Percentiles rank a stretch among this genome's conserved stretches.
phyloP scores from a whole-genome alignment of 495 filamentous ascomycete genomes.

The Darksidea phi region DNA sequence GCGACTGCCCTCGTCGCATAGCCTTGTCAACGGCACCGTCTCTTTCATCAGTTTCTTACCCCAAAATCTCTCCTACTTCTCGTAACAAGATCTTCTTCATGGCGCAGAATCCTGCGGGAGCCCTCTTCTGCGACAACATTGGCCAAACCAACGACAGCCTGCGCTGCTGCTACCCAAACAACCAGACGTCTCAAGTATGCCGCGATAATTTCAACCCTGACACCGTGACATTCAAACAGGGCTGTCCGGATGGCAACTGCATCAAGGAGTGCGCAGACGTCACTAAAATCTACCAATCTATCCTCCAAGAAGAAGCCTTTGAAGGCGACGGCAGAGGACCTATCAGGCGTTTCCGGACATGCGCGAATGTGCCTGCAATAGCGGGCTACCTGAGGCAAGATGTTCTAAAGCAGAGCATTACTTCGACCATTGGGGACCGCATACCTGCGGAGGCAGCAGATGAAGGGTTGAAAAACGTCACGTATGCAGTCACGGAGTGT shows the following conservation, averaged over 20 bases:
- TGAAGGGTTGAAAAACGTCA: not conserved
- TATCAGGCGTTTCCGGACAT: conserved; percentile 6
- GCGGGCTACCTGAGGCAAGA: conserved; percentile 2
- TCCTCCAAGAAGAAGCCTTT: not conserved
- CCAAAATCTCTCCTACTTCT: not conserved
- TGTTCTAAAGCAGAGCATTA: not conserved
- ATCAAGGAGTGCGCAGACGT: conserved; percentile 7
- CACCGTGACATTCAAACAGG: not conserved
- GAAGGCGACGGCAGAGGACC: conserved; percentile 10
- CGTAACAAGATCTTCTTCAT: not conserved
- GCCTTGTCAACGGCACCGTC: too few relatives aligned
- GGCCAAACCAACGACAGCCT: conserved; percentile 4
- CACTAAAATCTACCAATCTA: conserved; percentile 9
- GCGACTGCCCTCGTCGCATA: too few relatives aligned
- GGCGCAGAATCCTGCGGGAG: not conserved
- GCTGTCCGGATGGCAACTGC: conserved; percentile 5
- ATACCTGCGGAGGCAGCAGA: not conserved
- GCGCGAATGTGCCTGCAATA: conserved; percentile 18
- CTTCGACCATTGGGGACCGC: not conserved
- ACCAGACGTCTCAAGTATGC: conserved; percentile 3
- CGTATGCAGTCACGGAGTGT: conserved; percentile 10
- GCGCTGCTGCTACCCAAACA: conserved; percentile 4
- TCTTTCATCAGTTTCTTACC: too few relatives aligned
- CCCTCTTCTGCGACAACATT: conserved; percentile 13
- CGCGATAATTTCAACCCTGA: conserved; percentile 5